These are phyloP conservation scores for Botrytis fragariae DNA, from an alignment of 2,329 filamentous ascomycete species.

Conservation along the genomic window DNA sequence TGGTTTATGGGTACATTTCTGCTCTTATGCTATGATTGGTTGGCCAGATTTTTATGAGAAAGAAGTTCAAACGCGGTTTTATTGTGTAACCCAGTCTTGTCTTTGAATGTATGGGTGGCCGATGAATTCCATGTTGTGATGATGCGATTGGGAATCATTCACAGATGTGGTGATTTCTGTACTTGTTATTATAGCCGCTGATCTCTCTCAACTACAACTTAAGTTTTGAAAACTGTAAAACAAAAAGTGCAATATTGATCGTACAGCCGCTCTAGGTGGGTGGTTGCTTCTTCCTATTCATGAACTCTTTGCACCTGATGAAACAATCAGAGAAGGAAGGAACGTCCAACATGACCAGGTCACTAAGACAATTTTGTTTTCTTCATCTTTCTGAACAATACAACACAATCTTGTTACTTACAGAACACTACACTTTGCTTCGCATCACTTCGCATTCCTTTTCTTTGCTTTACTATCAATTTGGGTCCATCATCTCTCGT, in stretches of 20 bases:
- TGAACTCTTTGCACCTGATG: background rate
- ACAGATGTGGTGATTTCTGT: too few species aligned
- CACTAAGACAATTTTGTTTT: background rate
- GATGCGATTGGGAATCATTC: too few species aligned
- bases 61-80: too few species aligned
- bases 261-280: too few species aligned
- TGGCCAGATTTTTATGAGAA: too few species aligned
- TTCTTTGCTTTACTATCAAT: background rate
- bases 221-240: too few species aligned
- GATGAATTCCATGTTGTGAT: too few species aligned
- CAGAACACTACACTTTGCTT: background rate
- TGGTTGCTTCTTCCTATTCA: background rate
- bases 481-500: background rate
- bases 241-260: too few species aligned
- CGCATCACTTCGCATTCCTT: background rate
- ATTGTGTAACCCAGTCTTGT: too few species aligned
- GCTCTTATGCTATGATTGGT: background rate
- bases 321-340: background rate
- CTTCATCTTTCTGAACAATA: background rate
- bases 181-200: too few species aligned
- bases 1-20: background rate
- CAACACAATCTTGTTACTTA: background rate
- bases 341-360: background rate
- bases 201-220: too few species aligned
- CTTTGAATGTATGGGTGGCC: too few species aligned